Evolutionary conservation across 192 early-diverging fungal genomes (phyloP), one percentile per base, ranked within the genome.

Genomic region (Backusella morwellensis): DNA sequence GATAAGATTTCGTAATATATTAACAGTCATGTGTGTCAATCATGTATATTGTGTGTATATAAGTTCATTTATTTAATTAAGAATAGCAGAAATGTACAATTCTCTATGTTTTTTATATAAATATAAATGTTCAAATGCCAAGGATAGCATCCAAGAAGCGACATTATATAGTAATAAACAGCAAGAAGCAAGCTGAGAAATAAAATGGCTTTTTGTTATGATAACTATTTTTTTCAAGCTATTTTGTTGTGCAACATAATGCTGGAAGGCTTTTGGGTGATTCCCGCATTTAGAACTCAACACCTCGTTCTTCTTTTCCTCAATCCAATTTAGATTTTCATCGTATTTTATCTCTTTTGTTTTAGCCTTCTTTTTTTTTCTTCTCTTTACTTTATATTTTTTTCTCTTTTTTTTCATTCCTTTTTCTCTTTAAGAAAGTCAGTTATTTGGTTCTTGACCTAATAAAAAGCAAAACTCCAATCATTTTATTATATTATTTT

Each of bases 271-370:
- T 2, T 23, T 59, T 59, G 21, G 54, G 26, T 0, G 7, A 59
- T 26, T 59, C 54, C 54, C 54, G 54, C 23, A 12, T 59, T 59
- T 59, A 59, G 21, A 59, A 59, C 54, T 59, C 54, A 21, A 59
- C 54, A 59, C 68, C 68, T 69, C 68, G 68, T 69, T 69, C 32
- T 69, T 69, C 34, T 34, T 69, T 69, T 69, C 68, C 68, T 69
- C 68, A 69, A 69, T 38, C 68, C 68, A 36, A 69, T 35, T 69
- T 36, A 69, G n/a, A 23, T 59, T 23, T 59, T 59, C 54, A 59
- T 11, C 54, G 38, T 40, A 40, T 74, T 35, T 54, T 38, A 52
- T 50, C 50, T 23, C 50, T 74, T 47, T 56, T 47, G 42, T 68
- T 74, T 74, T 47, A 7, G 47, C 54, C 67, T 75, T 36, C 38